Percentiles rank a stretch among this genome's conserved stretches.
Evolutionary conservation across 306 rosid genomes (phyloP).

Genomic region (cucumber (Cucumis sativus)): Cucumber_9930_V3 NC_026659.2:27837001-27837500

Average conservation of each 20-base stretch:
- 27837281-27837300: slow-evolving; percentile 35
- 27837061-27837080: neutral
- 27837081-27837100: slow-evolving; percentile 23
- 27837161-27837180: slow-evolving; percentile 30
- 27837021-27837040: neutral
- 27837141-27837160: slow-evolving; percentile 38
- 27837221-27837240: slow-evolving; percentile 21
- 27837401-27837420: neutral
- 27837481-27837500: neutral
- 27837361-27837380: neutral
- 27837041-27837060: neutral
- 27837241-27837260: slow-evolving; percentile 22
- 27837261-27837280: slow-evolving; percentile 23
- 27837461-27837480: neutral
- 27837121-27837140: slow-evolving; percentile 22
- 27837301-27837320: slow-evolving; percentile 32
- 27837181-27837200: slow-evolving; percentile 20
- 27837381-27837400: neutral
- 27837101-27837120: slow-evolving; percentile 25
- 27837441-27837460: neutral
- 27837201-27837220: slow-evolving; percentile 23
- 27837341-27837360: slow-evolving; percentile 22
- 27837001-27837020: neutral
- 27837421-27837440: neutral
- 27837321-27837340: slow-evolving; percentile 37